These are phyloP conservation scores for Leishmania arabica DNA, from an alignment of 208 protist genomes.

Conservation along the genomic window DNA sequence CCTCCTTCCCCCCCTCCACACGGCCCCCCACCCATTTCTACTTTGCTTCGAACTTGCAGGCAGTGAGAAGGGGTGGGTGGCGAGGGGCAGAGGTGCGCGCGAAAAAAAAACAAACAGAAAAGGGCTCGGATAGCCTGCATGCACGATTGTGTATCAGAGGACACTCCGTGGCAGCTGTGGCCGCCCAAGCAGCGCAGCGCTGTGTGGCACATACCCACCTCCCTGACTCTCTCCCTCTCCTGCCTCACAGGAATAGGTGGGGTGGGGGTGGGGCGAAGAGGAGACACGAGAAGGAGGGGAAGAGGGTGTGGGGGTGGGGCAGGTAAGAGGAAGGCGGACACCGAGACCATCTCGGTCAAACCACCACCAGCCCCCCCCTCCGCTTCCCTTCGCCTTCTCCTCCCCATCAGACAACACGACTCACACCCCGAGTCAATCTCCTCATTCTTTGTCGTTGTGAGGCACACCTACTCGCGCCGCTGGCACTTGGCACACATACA, in stretches of 20 bases:
- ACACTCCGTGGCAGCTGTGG: background rate
- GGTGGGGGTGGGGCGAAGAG: background rate
- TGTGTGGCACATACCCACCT: background rate
- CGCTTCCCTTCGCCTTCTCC: background rate
- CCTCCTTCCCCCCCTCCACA: background rate
- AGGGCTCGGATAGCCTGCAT: background rate
- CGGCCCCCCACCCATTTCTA: background rate
- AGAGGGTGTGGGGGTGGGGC: background rate
- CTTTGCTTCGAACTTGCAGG: background rate
- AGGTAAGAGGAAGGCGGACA: background rate
- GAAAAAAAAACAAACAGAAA: background rate
- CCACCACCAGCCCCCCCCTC: background rate
- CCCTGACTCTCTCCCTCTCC: background rate
- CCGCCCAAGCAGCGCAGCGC: background rate
- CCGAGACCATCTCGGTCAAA: background rate
- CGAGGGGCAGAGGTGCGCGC: background rate
- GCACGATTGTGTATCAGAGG: background rate
- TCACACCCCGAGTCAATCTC: background rate
- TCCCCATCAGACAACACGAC: background rate
- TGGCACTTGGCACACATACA: constrained; percentile 62
- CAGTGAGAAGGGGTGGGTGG: background rate
- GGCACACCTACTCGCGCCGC: constrained; percentile 15
- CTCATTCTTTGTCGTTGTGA: background rate
- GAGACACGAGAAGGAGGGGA: background rate
- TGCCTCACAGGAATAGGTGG: background rate